phyloP scores from a whole-genome alignment of 768 basidiomycete genomes.

The Tricholoma hemisulphureum region DNA sequence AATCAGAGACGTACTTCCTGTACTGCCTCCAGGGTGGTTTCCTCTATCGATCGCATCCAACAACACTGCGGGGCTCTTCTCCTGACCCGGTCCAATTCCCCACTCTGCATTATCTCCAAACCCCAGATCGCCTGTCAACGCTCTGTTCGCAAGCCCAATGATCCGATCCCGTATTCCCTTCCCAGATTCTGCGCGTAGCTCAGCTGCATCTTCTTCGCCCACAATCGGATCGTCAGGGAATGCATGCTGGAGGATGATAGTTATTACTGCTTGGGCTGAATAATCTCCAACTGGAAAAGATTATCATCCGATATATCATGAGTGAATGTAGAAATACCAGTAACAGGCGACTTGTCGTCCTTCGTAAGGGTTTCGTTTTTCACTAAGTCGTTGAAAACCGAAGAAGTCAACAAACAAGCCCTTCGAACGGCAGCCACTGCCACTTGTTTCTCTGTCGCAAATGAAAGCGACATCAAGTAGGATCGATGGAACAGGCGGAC shows the following conservation, averaged over 20 bases:
- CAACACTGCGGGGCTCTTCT: constrained; percentile 55
- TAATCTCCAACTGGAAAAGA: constrained; percentile 78
- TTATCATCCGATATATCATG: constrained; percentile 1
- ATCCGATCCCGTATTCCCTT: constrained; percentile 59
- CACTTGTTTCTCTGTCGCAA: constrained; percentile 70
- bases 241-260: constrained; percentile 67
- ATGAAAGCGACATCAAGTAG: constrained; percentile 52
- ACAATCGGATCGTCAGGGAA: constrained; percentile 90
- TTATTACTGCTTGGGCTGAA: constrained; percentile 90
- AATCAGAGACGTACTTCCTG: constrained; percentile 59
- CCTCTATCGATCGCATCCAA: constrained; percentile 87
- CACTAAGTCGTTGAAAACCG: constrained; percentile 83
- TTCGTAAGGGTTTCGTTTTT: constrained; percentile 86
- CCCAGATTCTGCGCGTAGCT: constrained; percentile 55
- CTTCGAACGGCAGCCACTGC: constrained; percentile 85
- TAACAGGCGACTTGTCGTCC: constrained; percentile 89
- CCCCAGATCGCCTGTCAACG: constrained; percentile 53
- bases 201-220: constrained; percentile 91
- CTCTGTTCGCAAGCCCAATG: constrained; percentile 78
- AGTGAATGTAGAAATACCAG: constrained; percentile 43
- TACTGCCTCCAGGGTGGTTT: constrained; percentile 63
- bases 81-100: constrained; percentile 66
- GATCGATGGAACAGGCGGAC: constrained; percentile 15
- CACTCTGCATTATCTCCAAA: constrained; percentile 62
- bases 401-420: constrained; percentile 79